Conservation (phyloP, 2,329 filamentous ascomycete genomes). For the Colletotrichum caudatum region DNA sequence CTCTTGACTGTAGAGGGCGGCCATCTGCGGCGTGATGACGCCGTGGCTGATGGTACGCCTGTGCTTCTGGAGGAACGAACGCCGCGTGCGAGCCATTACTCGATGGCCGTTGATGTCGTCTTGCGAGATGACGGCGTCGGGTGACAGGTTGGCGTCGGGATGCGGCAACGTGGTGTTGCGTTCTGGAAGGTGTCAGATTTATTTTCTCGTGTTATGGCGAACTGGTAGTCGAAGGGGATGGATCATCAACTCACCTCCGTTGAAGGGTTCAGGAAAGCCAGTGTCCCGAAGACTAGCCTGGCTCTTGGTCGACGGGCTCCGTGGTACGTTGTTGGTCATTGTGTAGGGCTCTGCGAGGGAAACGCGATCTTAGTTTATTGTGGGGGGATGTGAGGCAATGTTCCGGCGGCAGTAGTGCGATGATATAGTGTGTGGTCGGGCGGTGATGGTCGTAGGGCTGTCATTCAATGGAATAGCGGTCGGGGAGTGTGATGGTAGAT, state of each 20-base stretch:
- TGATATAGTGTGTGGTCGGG: neutral
- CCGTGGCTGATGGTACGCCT: constrained; percentile 62
- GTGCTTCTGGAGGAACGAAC: constrained; percentile 61
- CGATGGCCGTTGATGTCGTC: constrained; percentile 62
- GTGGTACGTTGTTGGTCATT: constrained; percentile 34
- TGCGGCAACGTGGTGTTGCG: constrained; percentile 73
- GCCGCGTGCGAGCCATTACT: constrained; percentile 58
- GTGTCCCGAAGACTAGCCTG: constrained; percentile 52
- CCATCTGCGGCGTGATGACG: constrained; percentile 54
- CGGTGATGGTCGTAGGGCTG: constrained; percentile 14
- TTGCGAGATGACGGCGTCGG: constrained; percentile 67
- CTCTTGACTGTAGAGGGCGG: constrained; percentile 50
- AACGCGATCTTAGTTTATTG: constrained; percentile 37
- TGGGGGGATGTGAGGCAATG: constrained; percentile 5
- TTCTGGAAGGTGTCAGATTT: constrained; percentile 47
- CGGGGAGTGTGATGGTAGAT: constrained; percentile 3
- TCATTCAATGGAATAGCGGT: constrained; percentile 26
- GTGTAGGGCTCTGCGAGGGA: constrained; percentile 31
- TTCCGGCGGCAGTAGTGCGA: constrained; percentile 5
- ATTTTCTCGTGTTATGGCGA: neutral
- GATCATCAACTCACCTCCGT: constrained; percentile 54
- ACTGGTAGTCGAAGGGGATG: neutral
- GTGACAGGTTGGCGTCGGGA: constrained; percentile 70
- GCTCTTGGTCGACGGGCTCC: constrained; percentile 38
- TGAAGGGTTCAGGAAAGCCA: constrained; percentile 65